A percentile compares a stretch with the other conserved stretches of the same genome.
Conservation (phyloP, 192 early-diverging fungal species). For the Podila verticillata region DNA sequence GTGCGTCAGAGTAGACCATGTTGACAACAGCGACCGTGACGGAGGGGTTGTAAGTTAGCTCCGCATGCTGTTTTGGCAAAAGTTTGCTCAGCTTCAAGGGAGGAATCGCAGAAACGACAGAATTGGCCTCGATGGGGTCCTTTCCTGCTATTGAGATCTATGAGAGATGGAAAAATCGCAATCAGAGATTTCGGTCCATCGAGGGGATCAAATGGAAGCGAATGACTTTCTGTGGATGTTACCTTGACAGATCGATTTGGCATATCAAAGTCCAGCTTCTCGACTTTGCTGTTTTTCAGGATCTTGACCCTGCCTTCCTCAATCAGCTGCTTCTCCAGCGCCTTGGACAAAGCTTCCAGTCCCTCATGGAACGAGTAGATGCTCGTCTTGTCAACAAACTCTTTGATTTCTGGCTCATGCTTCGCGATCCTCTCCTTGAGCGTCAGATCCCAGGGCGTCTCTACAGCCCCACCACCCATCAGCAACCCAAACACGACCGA, state of each 20-base stretch:
- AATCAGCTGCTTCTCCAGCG: conserved; percentile 62
- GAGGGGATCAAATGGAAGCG: too few species aligned
- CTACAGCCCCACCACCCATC: conserved; percentile 47
- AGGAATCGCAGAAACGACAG: conserved; percentile 79
- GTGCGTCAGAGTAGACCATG: conserved; percentile 65
- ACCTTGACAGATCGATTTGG: conserved; percentile 53
- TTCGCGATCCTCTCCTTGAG: conserved; percentile 35
- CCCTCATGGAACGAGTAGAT: conserved; percentile 89
- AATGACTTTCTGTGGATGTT: not conserved
- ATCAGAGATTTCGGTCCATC: not conserved
- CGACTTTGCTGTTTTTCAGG: conserved; percentile 53
- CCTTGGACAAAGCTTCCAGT: conserved; percentile 72
- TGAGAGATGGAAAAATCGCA: not conserved
- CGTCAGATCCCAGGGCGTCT: conserved; percentile 40
- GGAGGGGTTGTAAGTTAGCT: conserved; percentile 70
- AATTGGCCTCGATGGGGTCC: conserved; percentile 54
- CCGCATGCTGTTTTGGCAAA: conserved; percentile 43
- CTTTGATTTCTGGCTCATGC: conserved; percentile 64
- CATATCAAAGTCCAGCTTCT: conserved; percentile 47
- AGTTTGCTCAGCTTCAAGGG: conserved; percentile 39
- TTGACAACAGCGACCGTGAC: conserved; percentile 90
- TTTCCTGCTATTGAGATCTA: conserved; percentile 45
- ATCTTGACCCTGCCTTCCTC: conserved; percentile 68
- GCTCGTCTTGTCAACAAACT: conserved; percentile 67
- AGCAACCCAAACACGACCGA: conserved; percentile 62